Base-by-base conservation (phyloP, 176 grass and related monocot genomes). In the Carex cristatella region DNA sequence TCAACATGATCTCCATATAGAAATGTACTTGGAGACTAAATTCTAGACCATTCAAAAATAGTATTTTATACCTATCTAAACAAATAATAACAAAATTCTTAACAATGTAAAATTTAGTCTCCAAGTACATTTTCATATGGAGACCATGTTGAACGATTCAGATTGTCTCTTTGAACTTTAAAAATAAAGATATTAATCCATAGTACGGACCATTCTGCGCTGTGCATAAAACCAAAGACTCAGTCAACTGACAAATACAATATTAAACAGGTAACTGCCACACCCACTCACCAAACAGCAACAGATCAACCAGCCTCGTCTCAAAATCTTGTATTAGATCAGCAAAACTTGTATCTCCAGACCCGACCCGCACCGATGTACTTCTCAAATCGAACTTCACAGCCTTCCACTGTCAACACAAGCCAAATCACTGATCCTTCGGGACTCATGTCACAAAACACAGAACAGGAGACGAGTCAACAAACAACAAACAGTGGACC, bases 401-500 rank as follows among this genome's bases (percentile, higher is more conserved):
- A 57, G 12, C 28, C 28, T 78, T 30, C 13, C 30, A 78, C 28
- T 13, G n/a, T 33, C 8, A 44, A 46, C 58, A 27, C 19, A 15
- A 68, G 61, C 38, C 80, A 83, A 9, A 46, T 67, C 63, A 69
- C 42, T 0, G 81, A 83, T 2, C 23, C 19, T 16, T 18, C 81
- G 4, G 30, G 42, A 14, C 16, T 53, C 16, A 7, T 54, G 46
- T 28, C 58, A 53, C 81, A 83, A 68, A 83, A 30, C 81, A 69
- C 40, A 28, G 81, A 83, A 67, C 81, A 67, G 48, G 81, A 56
- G 44, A 68, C 37, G 2, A 83, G 81, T 28, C 81, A 68, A 27
- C 81, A 83, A 83, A 83, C 81, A 31, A 13, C 81, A 68, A 83
- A 83, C 10, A 83, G 79, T 0, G 79, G 81, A 67, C 56, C 42